These are phyloP conservation scores for Urtica urens DNA, from an alignment of 306 rosid genomes.

Conservation along the genomic window DNA sequence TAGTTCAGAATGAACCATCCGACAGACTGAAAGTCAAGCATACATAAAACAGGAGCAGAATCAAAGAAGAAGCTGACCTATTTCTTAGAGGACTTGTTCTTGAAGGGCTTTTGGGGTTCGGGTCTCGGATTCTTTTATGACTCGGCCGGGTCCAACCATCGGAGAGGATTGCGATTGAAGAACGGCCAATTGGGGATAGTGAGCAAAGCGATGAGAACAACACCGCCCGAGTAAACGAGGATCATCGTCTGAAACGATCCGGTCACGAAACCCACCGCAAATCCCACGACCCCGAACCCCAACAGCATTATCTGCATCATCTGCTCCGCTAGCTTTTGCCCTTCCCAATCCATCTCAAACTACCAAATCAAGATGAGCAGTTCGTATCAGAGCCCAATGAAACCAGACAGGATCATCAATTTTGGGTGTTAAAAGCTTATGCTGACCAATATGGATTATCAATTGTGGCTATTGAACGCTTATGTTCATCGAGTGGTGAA, in stretches of 20 bases:
- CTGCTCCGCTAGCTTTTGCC: conserved; percentile 84
- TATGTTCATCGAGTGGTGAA: no score
- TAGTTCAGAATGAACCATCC: no score
- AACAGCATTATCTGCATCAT: conserved; percentile 77
- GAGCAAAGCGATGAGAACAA: conserved; percentile 60
- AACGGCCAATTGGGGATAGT: conserved; percentile 85
- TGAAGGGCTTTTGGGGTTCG: conserved; percentile 31
- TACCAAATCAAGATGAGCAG: no score
- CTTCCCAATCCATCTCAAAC: conserved; percentile 99
- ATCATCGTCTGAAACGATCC: conserved; percentile 74
- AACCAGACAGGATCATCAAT: no score
- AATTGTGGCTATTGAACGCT: no score
- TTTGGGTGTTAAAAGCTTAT: no score
- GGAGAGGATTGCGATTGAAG: conserved; percentile 58
- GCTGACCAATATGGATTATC: no score
- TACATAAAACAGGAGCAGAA: no score
- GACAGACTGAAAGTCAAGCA: no score
- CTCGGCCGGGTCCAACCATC: conserved; percentile 68
- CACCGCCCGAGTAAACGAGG: conserved; percentile 60
- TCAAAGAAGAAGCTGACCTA: conserved; percentile 29
- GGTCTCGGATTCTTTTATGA: conserved; percentile 74
- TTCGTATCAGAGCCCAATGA: no score
- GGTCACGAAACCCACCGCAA: conserved; percentile 36
- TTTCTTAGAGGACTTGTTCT: conserved; percentile 55
- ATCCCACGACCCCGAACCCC: conserved; percentile 52